These are phyloP conservation scores for Adansonia rubrostipa DNA, from an alignment of 441 rosid species.

Conservation along the genomic window DNA sequence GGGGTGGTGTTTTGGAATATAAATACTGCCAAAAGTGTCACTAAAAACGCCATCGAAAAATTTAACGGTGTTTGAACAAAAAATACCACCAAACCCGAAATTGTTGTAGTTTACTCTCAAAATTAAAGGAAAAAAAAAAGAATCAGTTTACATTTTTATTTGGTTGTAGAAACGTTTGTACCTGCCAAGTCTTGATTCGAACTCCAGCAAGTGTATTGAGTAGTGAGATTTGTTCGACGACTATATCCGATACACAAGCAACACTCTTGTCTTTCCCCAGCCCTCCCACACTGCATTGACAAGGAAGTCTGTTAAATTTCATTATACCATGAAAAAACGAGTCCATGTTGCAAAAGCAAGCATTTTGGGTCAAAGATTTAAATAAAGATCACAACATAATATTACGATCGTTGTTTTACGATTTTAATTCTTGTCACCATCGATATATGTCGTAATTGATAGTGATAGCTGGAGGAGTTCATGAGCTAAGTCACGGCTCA, in stretches of 20 bases:
- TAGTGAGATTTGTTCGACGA: conserved; percentile 59
- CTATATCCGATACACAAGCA: conserved; percentile 77
- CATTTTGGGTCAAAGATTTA: background rate
- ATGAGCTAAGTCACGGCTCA: no score
- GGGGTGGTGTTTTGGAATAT: no score
- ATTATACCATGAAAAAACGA: background rate
- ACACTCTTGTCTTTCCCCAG: conserved; percentile 72
- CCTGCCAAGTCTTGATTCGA: conserved; percentile 96
- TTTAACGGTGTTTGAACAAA: no score
- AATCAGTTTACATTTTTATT: background rate
- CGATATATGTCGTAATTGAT: no score
- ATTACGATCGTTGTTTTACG: background rate
- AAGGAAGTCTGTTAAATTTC: conserved; percentile 8
- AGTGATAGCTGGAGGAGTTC: no score
- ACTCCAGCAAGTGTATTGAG: conserved; percentile 69
- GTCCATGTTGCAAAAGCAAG: no score
- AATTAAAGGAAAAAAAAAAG: background rate
- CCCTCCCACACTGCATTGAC: conserved; percentile 62
- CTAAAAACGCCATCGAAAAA: no score
- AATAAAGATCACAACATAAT: background rate
- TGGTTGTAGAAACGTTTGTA: conserved; percentile 19
- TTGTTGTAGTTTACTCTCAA: background rate
- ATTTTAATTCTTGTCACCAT: no score
- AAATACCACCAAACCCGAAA: background rate
- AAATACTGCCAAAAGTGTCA: no score